Percentiles rank a stretch among this genome's conserved stretches.
These are phyloP conservation scores for Theobroma grandiflorum DNA, from an alignment of 441 rosid species.

Conservation along the genomic window DNA sequence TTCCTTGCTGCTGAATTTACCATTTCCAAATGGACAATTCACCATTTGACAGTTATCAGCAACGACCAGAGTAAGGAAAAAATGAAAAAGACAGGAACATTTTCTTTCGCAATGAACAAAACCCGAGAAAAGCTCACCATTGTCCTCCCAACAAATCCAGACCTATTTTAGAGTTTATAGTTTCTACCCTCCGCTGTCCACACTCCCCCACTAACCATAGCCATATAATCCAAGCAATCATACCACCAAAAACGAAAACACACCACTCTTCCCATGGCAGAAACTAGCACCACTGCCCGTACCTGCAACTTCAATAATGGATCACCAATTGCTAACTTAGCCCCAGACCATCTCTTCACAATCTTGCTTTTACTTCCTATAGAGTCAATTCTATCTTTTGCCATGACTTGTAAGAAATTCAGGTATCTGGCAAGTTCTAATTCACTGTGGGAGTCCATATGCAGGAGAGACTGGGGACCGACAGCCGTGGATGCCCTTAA, in stretches of 20 bases:
- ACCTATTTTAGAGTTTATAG: neutral
- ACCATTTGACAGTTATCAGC: neutral
- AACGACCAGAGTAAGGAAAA: neutral
- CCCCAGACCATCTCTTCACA: slow-evolving; percentile 77
- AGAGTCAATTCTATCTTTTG: slow-evolving; percentile 75
- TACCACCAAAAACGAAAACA: neutral
- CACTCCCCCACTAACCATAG: slow-evolving; percentile 6
- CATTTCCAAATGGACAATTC: neutral
- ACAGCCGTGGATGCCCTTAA: slow-evolving; percentile 60
- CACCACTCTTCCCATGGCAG: slow-evolving; percentile 40
- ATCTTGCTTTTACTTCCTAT: slow-evolving; percentile 81
- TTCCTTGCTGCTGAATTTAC: neutral
- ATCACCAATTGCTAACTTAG: slow-evolving; percentile 50
- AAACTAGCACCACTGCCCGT: slow-evolving; percentile 25
- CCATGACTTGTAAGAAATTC: slow-evolving; percentile 75
- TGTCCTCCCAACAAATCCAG: neutral
- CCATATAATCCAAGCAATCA: slow-evolving; percentile 20
- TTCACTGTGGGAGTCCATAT: slow-evolving; percentile 76
- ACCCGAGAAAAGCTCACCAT: neutral
- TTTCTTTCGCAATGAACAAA: neutral
- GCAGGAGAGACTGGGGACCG: slow-evolving; percentile 81
- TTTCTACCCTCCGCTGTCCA: neutral
- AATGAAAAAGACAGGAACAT: too few species aligned
- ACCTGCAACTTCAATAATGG: slow-evolving; percentile 27
- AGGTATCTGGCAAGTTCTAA: slow-evolving; percentile 60